phyloP scores from a whole-genome alignment of 2,329 filamentous ascomycete species.

The Beauveria brongniartii region DNA sequence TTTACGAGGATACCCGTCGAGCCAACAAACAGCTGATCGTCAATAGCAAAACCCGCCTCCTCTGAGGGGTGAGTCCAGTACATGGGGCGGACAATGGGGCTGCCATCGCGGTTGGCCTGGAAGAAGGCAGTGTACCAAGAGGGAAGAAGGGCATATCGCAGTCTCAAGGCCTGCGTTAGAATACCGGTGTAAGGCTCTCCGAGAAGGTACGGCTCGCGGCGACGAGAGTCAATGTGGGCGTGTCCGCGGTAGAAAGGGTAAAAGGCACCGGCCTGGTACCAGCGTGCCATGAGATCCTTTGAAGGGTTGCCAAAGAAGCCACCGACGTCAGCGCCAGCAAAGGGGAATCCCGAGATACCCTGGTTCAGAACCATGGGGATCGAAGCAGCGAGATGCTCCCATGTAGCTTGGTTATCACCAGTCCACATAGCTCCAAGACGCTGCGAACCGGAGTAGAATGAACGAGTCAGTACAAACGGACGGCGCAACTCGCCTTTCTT shows the following conservation, averaged over 20 bases:
- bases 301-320: conserved; percentile 97
- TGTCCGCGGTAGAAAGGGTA: conserved; percentile 98
- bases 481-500: conserved; percentile 79
- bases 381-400: conserved; percentile 82
- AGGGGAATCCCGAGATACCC: conserved; percentile 87
- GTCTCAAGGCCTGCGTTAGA: conserved; percentile 76
- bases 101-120: conserved; percentile 72
- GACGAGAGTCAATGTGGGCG: conserved; percentile 91
- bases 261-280: conserved; percentile 95
- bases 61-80: conserved; percentile 86
- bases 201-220: conserved; percentile 84
- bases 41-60: conserved; percentile 78
- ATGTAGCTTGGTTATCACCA: conserved; percentile 89
- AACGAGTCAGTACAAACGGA: conserved; percentile 86
- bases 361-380: conserved; percentile 92
- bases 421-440: conserved; percentile 96
- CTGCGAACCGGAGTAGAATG: conserved; percentile 88
- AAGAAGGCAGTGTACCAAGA: conserved; percentile 98
- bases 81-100: conserved; percentile 83
- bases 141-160: conserved; percentile 83
- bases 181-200: conserved; percentile 80
- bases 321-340: conserved; percentile 89
- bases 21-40: conserved; percentile 90
- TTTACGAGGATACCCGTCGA: conserved; percentile 86
- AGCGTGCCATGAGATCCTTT: conserved; percentile 82